Conservation (phyloP, 2,329 filamentous ascomycete genomes). For the Elsinoe ampelina region DNA sequence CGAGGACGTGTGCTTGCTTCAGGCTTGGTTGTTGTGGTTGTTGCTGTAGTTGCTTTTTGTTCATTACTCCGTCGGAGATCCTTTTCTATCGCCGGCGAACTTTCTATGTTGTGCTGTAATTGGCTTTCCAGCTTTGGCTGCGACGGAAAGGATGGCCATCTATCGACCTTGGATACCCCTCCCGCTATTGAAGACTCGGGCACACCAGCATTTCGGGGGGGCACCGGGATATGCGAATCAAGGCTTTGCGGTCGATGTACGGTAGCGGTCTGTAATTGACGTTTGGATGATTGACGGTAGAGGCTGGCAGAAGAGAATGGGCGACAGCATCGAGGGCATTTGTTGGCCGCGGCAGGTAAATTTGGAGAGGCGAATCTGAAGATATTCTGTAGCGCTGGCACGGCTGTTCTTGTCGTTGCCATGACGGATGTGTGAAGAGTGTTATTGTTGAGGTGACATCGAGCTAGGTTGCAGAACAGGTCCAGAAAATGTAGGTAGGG, state of each 20-base stretch:
- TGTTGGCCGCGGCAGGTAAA: conserved; percentile 19
- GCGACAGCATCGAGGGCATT: conserved; percentile 38
- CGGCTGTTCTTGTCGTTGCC: conserved; percentile 23
- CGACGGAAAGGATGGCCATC: conserved; percentile 30
- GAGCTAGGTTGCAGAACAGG: not conserved
- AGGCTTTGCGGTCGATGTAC: conserved; percentile 54
- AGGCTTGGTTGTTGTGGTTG: conserved; percentile 28
- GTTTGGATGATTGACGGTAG: conserved; percentile 42
- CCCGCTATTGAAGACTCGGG: conserved; percentile 54
- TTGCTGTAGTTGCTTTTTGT: conserved; percentile 17
- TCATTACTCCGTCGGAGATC: conserved; percentile 31
- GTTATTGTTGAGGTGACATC: not conserved
- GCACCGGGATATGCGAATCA: conserved; percentile 46
- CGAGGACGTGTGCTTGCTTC: conserved; percentile 44
- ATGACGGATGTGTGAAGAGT: conserved; percentile 17
- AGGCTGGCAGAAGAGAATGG: conserved; percentile 35
- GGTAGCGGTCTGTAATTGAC: conserved; percentile 56
- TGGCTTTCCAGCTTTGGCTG: conserved; percentile 7
- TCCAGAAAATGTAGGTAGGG: not conserved
- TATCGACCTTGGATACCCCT: conserved; percentile 39
- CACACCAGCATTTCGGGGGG: conserved; percentile 49
- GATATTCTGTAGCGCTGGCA: conserved; percentile 25
- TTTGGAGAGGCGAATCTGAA: conserved; percentile 28
- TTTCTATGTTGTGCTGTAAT: conserved; percentile 38
- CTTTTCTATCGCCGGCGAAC: conserved; percentile 58